Evolutionary conservation across 2,329 filamentous ascomycete genomes (phyloP), one percentile per base, ranked within the genome.

Genomic region (Podosphaera fusca): DNA sequence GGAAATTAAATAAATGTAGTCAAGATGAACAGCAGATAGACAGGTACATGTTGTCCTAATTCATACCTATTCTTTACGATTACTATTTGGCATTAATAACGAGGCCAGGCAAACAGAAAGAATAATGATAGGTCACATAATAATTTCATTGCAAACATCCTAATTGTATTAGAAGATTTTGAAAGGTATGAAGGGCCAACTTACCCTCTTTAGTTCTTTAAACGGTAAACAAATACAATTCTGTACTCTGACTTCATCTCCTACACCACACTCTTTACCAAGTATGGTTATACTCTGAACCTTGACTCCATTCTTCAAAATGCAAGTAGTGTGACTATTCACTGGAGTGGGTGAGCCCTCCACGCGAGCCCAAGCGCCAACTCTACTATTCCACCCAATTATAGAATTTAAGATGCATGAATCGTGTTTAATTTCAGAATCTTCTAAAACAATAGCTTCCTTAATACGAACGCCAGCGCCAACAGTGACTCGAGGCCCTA

Each of bases 211-310:
- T 69, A 98, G 73, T 74, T 96, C 92, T 78, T 98, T 98, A 72
- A 89, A 95, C 8, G 92, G 92, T 74, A 98, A 72, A 73, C 92
- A 96, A 59, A 98, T 82, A 69, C 92, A 98, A 74, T 98, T 96
- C 74, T 96, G 90, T 64, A 98, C 88, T 61, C 88, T 81, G 9
- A 96, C 83, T 71, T 96, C 92, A 65, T 98, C 92, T 3, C 84
- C 88, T 35, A 96, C 92, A 57, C 76, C 80, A 67, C 90, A 96
- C 71, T 98, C 92, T 76, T 96, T 95, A 68, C 90, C 90, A 61
- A 98, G 72, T 63, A 96, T 98, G 52, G 90, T 96, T 68, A 96
- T 92, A 70, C 87, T 94, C 76, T 96, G 92, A 55, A 98, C 92
- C 76, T 96, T 96, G 71, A 96, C 82, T 55, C 92, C 92, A 67